phyloP scores from a whole-genome alignment of 768 basidiomycete species.

The Auricularia heimuer region DNA sequence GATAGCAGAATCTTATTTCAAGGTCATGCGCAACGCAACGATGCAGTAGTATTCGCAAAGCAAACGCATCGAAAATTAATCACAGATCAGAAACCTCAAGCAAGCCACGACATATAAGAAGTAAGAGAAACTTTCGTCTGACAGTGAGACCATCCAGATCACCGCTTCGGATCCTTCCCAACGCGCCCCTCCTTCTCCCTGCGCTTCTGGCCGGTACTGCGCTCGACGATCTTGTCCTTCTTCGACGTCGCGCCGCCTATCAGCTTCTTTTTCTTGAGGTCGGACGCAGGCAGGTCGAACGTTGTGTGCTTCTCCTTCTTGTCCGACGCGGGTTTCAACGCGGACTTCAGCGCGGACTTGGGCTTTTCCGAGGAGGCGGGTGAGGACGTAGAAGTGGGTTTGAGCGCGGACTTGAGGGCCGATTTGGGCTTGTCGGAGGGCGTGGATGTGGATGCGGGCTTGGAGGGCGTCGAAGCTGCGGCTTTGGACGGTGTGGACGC shows the following conservation, averaged over 20 bases:
- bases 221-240: slow-evolving; percentile 34
- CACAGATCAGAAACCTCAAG: too few relatives aligned
- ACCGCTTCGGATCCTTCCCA: too few relatives aligned
- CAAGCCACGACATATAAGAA: too few relatives aligned
- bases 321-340: not conserved
- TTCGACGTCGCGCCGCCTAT: slow-evolving; percentile 44
- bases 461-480: slow-evolving; percentile 4
- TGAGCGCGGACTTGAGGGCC: slow-evolving; percentile 16
- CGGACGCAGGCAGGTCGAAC: slow-evolving; percentile 23
- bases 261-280: slow-evolving; percentile 45
- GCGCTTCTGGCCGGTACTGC: slow-evolving; percentile 27
- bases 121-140: too few relatives aligned
- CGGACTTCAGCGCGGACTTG: not conserved
- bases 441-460: slow-evolving; percentile 3
- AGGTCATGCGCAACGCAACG: too few relatives aligned
- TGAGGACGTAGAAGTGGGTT: slow-evolving; percentile 3
- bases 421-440: slow-evolving; percentile 6
- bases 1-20: too few relatives aligned
- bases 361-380: not conserved
- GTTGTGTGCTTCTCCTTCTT: not conserved
- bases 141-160: too few relatives aligned
- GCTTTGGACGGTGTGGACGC: slow-evolving; percentile 6
- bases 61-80: too few relatives aligned
- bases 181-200: slow-evolving; percentile 37
- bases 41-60: too few relatives aligned